Evolutionary conservation across 441 rosid species (phyloP).

Genomic region (Croton setiger): DNA sequence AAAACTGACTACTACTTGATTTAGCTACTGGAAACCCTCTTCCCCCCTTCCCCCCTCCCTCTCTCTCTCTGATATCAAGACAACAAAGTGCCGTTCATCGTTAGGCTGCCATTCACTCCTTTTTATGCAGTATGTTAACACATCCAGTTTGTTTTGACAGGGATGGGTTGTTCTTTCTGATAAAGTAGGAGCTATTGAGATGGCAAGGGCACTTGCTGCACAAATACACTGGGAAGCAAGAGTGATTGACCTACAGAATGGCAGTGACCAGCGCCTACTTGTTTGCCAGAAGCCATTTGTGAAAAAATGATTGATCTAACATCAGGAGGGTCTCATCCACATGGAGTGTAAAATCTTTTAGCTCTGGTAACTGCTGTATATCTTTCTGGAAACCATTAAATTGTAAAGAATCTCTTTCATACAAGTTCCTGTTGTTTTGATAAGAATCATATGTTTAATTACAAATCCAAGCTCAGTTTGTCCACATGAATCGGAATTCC

Average conservation of each 20-base stretch:
- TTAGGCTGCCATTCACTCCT: not conserved
- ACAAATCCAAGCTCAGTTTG: not conserved
- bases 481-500: not conserved
- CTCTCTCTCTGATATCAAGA: too few species aligned
- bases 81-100: too few species aligned
- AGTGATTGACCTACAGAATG: slow-evolving; percentile 89
- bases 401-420: not conserved
- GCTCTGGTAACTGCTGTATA: slow-evolving; percentile 35
- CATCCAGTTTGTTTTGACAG: slow-evolving; percentile 33
- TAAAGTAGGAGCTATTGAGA: slow-evolving; percentile 70
- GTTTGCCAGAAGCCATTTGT: slow-evolving; percentile 93
- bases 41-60: too few species aligned
- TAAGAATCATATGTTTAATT: not conserved
- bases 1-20: not conserved
- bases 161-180: slow-evolving; percentile 91
- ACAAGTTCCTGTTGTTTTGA: not conserved
- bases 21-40: not conserved
- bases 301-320: slow-evolving; percentile 53
- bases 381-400: slow-evolving; percentile 12
- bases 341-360: slow-evolving; percentile 31
- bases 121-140: slow-evolving; percentile 3
- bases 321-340: slow-evolving; percentile 17
- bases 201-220: slow-evolving; percentile 70
- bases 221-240: slow-evolving; percentile 97
- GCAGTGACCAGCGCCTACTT: slow-evolving; percentile 90